A percentile compares a stretch with the other conserved stretches of the same genome.
Conservation (phyloP, 2,329 filamentous ascomycete species). For the Coleophoma eucalyptorum region DNA sequence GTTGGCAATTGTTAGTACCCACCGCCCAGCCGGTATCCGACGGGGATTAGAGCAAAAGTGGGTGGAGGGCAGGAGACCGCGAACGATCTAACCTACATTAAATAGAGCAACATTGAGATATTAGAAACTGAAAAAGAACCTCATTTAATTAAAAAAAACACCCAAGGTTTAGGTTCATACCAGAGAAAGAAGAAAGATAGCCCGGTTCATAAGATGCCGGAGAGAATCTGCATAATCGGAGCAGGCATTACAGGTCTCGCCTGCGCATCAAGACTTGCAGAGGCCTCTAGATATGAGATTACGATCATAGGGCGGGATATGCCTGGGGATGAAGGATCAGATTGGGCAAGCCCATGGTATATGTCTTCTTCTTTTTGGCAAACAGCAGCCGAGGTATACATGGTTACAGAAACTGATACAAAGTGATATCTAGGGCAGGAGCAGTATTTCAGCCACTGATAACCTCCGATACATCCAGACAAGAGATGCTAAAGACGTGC, state of each 20-base stretch:
- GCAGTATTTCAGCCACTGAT: constrained; percentile 3
- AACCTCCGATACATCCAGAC: not conserved
- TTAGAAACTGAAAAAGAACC: too few species aligned
- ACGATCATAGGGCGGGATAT: constrained; percentile 3
- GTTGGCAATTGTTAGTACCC: too few species aligned
- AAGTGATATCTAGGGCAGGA: not conserved
- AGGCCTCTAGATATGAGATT: not conserved
- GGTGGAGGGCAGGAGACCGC: too few species aligned
- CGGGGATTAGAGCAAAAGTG: too few species aligned
- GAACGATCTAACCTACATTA: too few species aligned
- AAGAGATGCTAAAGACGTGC: constrained; percentile 1
- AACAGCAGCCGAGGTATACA: not conserved
- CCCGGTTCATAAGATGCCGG: not conserved
- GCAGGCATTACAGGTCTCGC: constrained; percentile 4
- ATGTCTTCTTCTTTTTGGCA: not conserved
- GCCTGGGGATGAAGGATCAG: not conserved
- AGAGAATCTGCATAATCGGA: constrained; percentile 2
- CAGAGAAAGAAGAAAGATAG: not conserved
- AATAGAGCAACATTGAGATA: too few species aligned
- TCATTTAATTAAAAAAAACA: too few species aligned
- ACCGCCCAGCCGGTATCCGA: too few species aligned
- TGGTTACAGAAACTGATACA: not conserved
- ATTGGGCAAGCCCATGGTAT: constrained; percentile 5
- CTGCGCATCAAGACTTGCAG: not conserved
- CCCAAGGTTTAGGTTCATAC: too few species aligned